A percentile compares a stretch with the other conserved stretches of the same genome.
Conservation (phyloP, 2,329 filamentous ascomycete genomes). For the Fusarium annulatum region DNA sequence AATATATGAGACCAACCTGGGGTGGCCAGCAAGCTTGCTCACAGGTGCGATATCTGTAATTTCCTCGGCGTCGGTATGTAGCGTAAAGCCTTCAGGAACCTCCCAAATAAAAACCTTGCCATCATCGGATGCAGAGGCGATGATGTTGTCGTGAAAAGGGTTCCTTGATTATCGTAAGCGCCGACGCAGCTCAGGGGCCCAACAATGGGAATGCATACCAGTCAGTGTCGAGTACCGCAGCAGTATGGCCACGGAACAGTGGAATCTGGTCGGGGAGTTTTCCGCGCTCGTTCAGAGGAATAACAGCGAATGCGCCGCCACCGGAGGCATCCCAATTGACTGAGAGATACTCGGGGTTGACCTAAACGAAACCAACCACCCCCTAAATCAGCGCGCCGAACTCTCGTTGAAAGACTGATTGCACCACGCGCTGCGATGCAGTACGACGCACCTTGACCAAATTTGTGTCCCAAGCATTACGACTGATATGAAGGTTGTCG, state of each 20-base stretch:
- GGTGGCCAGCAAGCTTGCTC: constrained; percentile 85
- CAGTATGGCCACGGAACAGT: constrained; percentile 95
- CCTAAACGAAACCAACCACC: constrained; percentile 63
- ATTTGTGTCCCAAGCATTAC: constrained; percentile 99
- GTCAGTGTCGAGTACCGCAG: constrained; percentile 95
- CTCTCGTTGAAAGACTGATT: constrained; percentile 27
- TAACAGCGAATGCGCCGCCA: constrained; percentile 95
- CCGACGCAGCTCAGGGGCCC: constrained; percentile 9
- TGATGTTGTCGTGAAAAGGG: constrained; percentile 92
- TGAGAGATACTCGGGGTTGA: constrained; percentile 93
- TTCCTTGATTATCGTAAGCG: constrained; percentile 68
- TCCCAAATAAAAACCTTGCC: constrained; percentile 98
- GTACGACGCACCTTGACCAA: constrained; percentile 94
- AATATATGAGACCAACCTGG: constrained; percentile 67
- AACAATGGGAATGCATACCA: constrained; percentile 69
- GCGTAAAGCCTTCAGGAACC: constrained; percentile 87
- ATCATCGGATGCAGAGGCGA: constrained; percentile 95
- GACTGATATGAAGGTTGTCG: constrained; percentile 96
- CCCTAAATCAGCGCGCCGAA: constrained; percentile 42
- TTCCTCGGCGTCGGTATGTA: constrained; percentile 87
- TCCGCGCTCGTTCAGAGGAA: constrained; percentile 88
- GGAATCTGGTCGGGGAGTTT: constrained; percentile 93
- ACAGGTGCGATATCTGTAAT: constrained; percentile 83
- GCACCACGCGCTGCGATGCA: constrained; percentile 55
- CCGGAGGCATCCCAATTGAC: constrained; percentile 99